Base-by-base conservation (phyloP, 306 rosid genomes). In the Psophocarpus tetragonolobus region DNA sequence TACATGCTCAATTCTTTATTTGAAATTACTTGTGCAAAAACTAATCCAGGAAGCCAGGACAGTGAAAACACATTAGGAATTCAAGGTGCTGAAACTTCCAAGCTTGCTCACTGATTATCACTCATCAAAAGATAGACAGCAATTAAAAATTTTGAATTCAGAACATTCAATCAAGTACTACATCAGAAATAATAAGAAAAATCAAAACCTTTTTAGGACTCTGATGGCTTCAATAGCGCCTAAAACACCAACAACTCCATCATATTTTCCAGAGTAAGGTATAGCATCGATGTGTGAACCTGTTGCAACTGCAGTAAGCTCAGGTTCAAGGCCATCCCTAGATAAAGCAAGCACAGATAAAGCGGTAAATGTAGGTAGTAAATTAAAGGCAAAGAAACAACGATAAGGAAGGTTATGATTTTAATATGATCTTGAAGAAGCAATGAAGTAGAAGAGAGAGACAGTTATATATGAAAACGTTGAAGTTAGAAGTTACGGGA, bases 261-360 rank as follows among this genome's bases (percentile, higher is more conserved):
- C 98, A 71, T 92, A 95, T 88, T 92, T 95, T 75, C 98, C 97
- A 12, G 97, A 92, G 90, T 87, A 95, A 58, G 97, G 97, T 82
- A 95, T 92, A 29, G 98, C 98, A 87, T 95, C 98, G 47, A 89
- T 86, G 88, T 95, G 98, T 4, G 98, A 95, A 70, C 97, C 98
- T 0, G 98, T 89, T 61, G 96, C 97, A 58, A 89, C 97, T 51
- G 97, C 97, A 70, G 93, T 84, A 80, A 92, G 92, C 81, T 87
- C 88, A 0, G 97, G 87, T 73, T 89, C 87, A 70, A 57, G 54
- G 26, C 97, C 97, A 71, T 87, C 92, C 97, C 97, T 95, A 82
- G 76, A 87, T 57, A 70, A 41, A 71, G 14, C 45, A 58, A 67
- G 53, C 18, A 51, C 33, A 84, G 24, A 74, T 61, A 79, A 75